Percentiles rank a stretch among this genome's conserved stretches.
Evolutionary conservation across 805 yeast species (phyloP).

Genomic region (Metschnikowia drakensbergensis): DNA sequence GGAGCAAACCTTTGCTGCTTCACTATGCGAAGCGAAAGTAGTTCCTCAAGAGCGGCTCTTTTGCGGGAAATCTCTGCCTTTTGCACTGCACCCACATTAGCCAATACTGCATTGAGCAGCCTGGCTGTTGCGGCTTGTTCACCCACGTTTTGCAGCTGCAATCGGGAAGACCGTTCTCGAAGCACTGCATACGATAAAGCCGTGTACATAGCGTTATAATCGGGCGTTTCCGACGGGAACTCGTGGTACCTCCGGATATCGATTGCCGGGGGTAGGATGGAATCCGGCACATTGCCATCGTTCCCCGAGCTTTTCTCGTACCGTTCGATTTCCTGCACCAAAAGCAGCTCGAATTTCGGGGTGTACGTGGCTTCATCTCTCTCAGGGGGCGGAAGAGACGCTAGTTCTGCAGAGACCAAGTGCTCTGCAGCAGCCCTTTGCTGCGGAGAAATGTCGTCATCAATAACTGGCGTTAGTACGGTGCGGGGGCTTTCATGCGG

Average conservation of each 20-base stretch:
- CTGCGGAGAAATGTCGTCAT: slow-evolving; percentile 31
- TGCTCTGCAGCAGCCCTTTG: slow-evolving; percentile 35
- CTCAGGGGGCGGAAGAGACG: slow-evolving; percentile 5
- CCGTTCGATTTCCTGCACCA: slow-evolving; percentile 18
- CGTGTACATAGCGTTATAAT: slow-evolving; percentile 28
- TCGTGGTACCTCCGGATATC: slow-evolving; percentile 2
- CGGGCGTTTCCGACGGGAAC: slow-evolving; percentile 8
- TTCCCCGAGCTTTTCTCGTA: slow-evolving; percentile 23
- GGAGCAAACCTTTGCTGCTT: slow-evolving; percentile 44
- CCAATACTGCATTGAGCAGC: slow-evolving; percentile 24
- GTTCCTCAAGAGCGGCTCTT: slow-evolving; percentile 39
- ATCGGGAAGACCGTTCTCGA: slow-evolving; percentile 38
- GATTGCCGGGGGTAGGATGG: slow-evolving; percentile 2
- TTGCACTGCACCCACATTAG: slow-evolving; percentile 21
- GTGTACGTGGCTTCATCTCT: background rate
- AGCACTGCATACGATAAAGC: slow-evolving; percentile 39
- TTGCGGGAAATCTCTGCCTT: slow-evolving; percentile 30
- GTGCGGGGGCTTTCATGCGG: background rate
- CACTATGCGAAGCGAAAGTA: slow-evolving; percentile 40
- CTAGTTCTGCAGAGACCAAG: slow-evolving; percentile 28
- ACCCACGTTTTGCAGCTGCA: slow-evolving; percentile 31
- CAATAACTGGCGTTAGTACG: slow-evolving; percentile 28
- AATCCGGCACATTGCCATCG: background rate
- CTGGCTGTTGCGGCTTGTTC: slow-evolving; percentile 38
- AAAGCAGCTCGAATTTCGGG: slow-evolving; percentile 7